Conservation (phyloP, 1,139 yeast genomes). For the Pichia sp. region DNA sequence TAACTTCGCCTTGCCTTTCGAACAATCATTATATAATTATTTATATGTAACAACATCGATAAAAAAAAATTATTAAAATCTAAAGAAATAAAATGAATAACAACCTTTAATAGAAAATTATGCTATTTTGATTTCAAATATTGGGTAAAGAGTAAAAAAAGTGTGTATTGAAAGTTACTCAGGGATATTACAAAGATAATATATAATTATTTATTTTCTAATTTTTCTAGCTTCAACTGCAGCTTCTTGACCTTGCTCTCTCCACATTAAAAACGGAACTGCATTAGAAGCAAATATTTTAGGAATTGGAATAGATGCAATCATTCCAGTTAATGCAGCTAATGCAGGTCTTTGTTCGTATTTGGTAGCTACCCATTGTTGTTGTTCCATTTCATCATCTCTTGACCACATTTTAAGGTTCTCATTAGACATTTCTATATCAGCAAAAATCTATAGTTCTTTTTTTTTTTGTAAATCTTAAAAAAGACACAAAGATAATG, state of each 20-base stretch:
- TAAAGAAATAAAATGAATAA: no score
- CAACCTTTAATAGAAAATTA: no score
- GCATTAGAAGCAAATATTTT: constrained; percentile 55
- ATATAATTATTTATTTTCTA: not conserved
- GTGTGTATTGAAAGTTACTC: no score
- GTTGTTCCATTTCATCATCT: constrained; percentile 37
- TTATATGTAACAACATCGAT: no score
- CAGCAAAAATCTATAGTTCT: not conserved
- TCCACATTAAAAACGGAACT: constrained; percentile 45
- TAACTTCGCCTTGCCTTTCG: not conserved
- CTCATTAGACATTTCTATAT: not conserved
- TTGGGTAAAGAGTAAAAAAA: no score
- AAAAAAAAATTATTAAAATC: no score
- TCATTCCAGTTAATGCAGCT: constrained; percentile 52
- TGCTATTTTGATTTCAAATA: no score
- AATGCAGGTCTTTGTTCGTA: constrained; percentile 50
- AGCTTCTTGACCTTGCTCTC: constrained; percentile 27
- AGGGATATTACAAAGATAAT: not conserved
- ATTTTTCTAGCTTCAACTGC: constrained; percentile 10
- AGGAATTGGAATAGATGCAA: constrained; percentile 54
- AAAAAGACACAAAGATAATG: not conserved
- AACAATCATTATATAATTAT: no score
- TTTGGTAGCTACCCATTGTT: constrained; percentile 36
- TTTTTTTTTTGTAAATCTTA: not conserved
- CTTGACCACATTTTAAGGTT: constrained; percentile 19